Evolutionary conservation across 1,284 basidiomycete species (phyloP).

Genomic region (Coniferiporia weirii): DNA sequence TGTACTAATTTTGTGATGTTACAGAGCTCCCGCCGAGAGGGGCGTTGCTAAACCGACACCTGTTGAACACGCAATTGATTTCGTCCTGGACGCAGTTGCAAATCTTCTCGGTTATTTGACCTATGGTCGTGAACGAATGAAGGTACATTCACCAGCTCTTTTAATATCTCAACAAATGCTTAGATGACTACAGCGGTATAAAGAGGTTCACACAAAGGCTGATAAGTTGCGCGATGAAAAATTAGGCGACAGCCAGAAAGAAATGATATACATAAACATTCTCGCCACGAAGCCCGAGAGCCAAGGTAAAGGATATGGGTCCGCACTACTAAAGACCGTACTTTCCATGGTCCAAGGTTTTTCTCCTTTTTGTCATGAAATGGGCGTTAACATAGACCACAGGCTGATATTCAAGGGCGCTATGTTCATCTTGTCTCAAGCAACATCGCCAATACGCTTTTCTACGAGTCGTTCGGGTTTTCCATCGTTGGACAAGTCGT

Average conservation of each 20-base stretch:
- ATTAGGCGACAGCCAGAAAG: slow-evolving; percentile 3
- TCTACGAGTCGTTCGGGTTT: slow-evolving; percentile 23
- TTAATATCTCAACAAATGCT: background rate
- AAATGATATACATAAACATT: slow-evolving; percentile 15
- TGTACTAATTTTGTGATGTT: background rate
- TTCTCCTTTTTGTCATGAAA: background rate
- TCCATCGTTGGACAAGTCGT: slow-evolving; percentile 8
- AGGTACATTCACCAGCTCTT: background rate
- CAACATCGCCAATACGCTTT: slow-evolving; percentile 21
- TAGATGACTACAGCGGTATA: background rate
- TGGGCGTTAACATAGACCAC: background rate
- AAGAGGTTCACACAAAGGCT: background rate
- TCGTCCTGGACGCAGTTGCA: background rate
- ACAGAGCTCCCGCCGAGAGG: slow-evolving; percentile 4
- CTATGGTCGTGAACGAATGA: background rate
- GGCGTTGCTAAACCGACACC: slow-evolving; percentile 1
- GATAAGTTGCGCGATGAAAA: slow-evolving; percentile 3
- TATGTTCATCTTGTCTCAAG: slow-evolving; percentile 19
- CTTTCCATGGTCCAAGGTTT: background rate
- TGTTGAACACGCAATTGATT: slow-evolving; percentile 8
- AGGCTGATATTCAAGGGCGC: slow-evolving; percentile 21
- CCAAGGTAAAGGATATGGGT: slow-evolving; percentile 20
- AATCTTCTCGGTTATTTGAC: background rate
- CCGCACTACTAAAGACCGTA: slow-evolving; percentile 14
- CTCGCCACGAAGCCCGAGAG: slow-evolving; percentile 17